Evolutionary conservation across 495 filamentous ascomycete genomes (phyloP).

Genomic region (Opeltia flavorubescens): DNA sequence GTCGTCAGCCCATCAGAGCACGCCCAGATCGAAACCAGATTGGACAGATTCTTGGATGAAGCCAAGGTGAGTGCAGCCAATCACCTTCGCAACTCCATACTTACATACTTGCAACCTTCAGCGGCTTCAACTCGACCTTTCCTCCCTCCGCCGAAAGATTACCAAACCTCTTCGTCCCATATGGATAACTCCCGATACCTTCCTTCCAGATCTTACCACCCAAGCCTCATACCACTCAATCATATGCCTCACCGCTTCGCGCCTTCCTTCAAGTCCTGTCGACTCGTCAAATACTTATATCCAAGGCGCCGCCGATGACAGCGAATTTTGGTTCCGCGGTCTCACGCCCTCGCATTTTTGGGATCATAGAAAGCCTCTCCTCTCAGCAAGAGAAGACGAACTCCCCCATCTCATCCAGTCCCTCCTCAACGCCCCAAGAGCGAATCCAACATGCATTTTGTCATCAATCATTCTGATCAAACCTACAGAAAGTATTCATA

Average conservation of each 20-base stretch:
- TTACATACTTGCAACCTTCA: slow-evolving; percentile 15
- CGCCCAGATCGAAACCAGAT: slow-evolving; percentile 55
- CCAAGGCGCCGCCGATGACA: slow-evolving; percentile 88
- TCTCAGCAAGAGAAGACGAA: slow-evolving; percentile 46
- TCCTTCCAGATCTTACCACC: slow-evolving; percentile 9
- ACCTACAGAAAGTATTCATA: slow-evolving; percentile 28
- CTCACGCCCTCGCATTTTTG: slow-evolving; percentile 70
- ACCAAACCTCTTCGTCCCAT: slow-evolving; percentile 46
- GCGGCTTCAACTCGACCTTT: slow-evolving; percentile 36
- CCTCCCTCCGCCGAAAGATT: slow-evolving; percentile 21
- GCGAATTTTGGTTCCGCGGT: slow-evolving; percentile 73
- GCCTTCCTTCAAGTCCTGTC: slow-evolving; percentile 49
- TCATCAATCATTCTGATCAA: slow-evolving; percentile 15
- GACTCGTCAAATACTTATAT: slow-evolving; percentile 66
- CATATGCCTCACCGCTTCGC: slow-evolving; percentile 69
- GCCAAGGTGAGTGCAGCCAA: slow-evolving; percentile 32
- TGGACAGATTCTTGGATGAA: slow-evolving; percentile 51
- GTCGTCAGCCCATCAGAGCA: slow-evolving; percentile 61
- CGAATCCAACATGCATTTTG: slow-evolving; percentile 21
- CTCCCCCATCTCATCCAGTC: slow-evolving; percentile 46
- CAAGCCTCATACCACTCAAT: slow-evolving; percentile 42
- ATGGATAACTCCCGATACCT: slow-evolving; percentile 42
- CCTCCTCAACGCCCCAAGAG: slow-evolving; percentile 29
- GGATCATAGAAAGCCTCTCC: slow-evolving; percentile 41
- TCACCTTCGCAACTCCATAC: background rate